A percentile compares a stretch with the other conserved stretches of the same genome.
phyloP scores from a whole-genome alignment of 2,329 filamentous ascomycete genomes.

The Hypoxylon sp. region DNA sequence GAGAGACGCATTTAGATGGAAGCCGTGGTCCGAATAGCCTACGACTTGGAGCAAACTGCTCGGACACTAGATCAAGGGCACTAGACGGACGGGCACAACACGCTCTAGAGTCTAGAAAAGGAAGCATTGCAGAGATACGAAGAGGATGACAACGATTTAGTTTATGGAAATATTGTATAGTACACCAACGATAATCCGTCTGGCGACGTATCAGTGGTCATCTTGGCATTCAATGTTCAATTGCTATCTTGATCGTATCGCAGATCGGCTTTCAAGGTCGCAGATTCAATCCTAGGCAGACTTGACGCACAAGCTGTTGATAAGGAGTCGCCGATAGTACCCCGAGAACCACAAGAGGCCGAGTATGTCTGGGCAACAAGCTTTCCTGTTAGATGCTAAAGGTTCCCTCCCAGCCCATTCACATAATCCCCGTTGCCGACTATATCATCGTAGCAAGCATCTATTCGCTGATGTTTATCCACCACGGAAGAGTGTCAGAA shows the following conservation, averaged over 20 bases:
- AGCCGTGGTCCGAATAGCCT: background rate
- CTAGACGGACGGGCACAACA: background rate
- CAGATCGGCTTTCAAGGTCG: background rate
- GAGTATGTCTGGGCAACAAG: no score
- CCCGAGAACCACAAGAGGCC: background rate
- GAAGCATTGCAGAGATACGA: background rate
- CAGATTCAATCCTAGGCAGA: background rate
- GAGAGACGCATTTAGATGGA: background rate
- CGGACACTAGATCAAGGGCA: background rate
- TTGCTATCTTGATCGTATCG: background rate
- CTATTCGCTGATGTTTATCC: background rate
- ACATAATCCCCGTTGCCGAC: background rate
- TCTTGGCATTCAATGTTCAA: background rate
- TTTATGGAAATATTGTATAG: background rate
- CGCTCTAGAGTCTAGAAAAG: background rate
- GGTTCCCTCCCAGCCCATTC: background rate
- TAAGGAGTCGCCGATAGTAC: no score
- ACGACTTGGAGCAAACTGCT: background rate
- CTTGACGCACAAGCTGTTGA: background rate
- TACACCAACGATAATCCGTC: background rate
- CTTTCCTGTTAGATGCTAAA: no score
- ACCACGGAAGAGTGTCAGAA: background rate
- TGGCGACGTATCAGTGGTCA: background rate
- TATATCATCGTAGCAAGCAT: background rate
- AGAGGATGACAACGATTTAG: background rate